Base-by-base conservation (phyloP, 192 early-diverging fungal species). In the Coemansia sp. region DNA sequence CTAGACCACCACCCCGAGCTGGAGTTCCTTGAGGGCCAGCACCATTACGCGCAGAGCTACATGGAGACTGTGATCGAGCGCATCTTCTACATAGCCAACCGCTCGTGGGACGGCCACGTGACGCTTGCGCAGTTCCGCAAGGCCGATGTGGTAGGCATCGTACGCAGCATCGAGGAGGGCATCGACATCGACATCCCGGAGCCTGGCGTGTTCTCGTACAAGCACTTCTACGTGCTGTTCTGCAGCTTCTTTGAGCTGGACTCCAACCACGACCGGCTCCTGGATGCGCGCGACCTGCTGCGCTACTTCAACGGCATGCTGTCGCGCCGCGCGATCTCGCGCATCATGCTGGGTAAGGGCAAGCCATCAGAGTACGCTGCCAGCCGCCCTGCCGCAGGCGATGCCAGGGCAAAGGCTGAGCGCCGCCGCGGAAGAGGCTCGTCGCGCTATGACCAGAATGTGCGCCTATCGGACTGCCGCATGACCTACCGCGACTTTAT, bases 231-330 rank as follows among this genome's bases (percentile, higher is more conserved):
- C 73, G 96, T 98, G 23, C 87, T 98, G 3, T 98, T 96, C 72
- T 97, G 94, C 86, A 96, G 94, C 75, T 98, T 98, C 76, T 98
- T 93, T 91, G 93, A 93, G 68, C 83, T 97, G 55, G 96, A 98
- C 81, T 76, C 86, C 24, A 93, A 97, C 72, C 94, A 94, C 62
- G 92, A 96, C 71, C 84, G 93, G 63, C 73, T 92, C 38, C 85
- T 97, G 51, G 85, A 88, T 48, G 84, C 87, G 38, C 69, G 84
- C 33, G 90, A 92, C 59, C 77, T 98, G 59, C 43, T 85, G 9
- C 76, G 85, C 55, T 98, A 97, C 81, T 91, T 92, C 63, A 87
- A 81, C 24, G 78, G 85, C 26, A 81, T 88, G 5, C 83, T 98
- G 30, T 92, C 93, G 12, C 71, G 77, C 4, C 84, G 88, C 35